Evolutionary conservation across 2,329 filamentous ascomycete species (phyloP).

Genomic region (Pochonia chlamydosporia): DNA sequence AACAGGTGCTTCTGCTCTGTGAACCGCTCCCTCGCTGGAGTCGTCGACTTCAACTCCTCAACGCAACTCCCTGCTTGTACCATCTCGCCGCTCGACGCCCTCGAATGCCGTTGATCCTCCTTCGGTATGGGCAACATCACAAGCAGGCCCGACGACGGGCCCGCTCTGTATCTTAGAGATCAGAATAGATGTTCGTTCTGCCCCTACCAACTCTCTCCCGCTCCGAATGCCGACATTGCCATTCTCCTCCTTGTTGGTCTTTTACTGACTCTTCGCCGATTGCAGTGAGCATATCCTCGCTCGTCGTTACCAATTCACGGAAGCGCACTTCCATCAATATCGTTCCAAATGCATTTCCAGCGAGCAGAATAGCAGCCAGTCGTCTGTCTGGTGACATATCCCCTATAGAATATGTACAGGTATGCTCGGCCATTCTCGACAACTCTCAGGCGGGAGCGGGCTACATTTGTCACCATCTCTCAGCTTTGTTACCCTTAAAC

Average conservation of each 20-base stretch:
- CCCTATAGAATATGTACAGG: slow-evolving; percentile 88
- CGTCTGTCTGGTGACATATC: slow-evolving; percentile 67
- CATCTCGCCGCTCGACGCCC: slow-evolving; percentile 3
- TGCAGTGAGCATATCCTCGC: slow-evolving; percentile 78
- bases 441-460: background rate
- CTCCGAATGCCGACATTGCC: background rate
- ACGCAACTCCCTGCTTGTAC: background rate
- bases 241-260: slow-evolving; percentile 14
- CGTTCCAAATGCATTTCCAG: slow-evolving; percentile 81
- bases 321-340: slow-evolving; percentile 73
- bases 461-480: slow-evolving; percentile 1
- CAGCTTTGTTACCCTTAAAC: background rate
- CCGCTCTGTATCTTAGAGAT: slow-evolving; percentile 78
- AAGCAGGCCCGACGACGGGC: slow-evolving; percentile 81
- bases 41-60: background rate
- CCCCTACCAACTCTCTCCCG: slow-evolving; percentile 16
- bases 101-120: slow-evolving; percentile 9
- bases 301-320: slow-evolving; percentile 74
- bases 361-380: slow-evolving; percentile 67
- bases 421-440: slow-evolving; percentile 35
- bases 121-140: slow-evolving; percentile 83
- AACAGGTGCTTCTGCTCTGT: too few relatives aligned
- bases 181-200: slow-evolving; percentile 74
- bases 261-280: slow-evolving; percentile 3
- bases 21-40: slow-evolving; percentile 1